Evolutionary conservation across 2,329 filamentous ascomycete genomes (phyloP).

Genomic region (Madurella mycetomatis): DNA sequence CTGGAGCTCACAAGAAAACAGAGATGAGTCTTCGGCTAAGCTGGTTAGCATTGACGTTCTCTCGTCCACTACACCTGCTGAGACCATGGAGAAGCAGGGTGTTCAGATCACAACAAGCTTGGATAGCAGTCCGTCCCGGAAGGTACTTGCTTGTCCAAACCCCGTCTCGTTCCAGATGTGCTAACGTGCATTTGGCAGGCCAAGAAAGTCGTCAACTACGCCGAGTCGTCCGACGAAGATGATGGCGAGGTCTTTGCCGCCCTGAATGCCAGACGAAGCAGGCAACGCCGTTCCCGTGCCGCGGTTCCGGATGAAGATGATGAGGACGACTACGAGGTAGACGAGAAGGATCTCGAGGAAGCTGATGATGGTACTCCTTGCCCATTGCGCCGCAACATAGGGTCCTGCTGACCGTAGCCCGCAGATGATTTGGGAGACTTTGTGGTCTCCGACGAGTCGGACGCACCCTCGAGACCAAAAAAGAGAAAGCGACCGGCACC

Average conservation of each 20-base stretch:
- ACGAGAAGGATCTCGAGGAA: conserved; percentile 54
- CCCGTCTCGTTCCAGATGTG: background rate
- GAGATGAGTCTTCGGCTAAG: conserved; percentile 43
- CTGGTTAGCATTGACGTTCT: conserved; percentile 25
- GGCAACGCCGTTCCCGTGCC: conserved; percentile 47
- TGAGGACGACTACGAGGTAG: conserved; percentile 61
- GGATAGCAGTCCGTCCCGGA: conserved; percentile 72
- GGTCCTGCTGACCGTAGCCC: conserved; percentile 11
- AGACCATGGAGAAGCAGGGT: conserved; percentile 38
- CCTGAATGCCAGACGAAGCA: conserved; percentile 37
- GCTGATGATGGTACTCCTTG: conserved; percentile 40
- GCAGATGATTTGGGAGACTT: conserved; percentile 78
- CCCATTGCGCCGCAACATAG: background rate
- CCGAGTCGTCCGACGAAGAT: conserved; percentile 78
- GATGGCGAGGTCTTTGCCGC: conserved; percentile 65
- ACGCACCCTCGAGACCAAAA: conserved; percentile 58
- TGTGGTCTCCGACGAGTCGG: conserved; percentile 80
- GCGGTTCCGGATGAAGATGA: conserved; percentile 68
- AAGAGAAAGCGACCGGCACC: conserved; percentile 68
- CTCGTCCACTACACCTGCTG: conserved; percentile 40
- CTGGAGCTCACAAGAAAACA: conserved; percentile 64
- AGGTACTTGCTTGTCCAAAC: conserved; percentile 48
- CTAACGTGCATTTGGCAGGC: conserved; percentile 32
- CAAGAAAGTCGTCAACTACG: conserved; percentile 67
- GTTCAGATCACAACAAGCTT: conserved; percentile 37